Conservation (phyloP, 2,329 filamentous ascomycete genomes). For the Pseudocercospora macadamiae region DNA sequence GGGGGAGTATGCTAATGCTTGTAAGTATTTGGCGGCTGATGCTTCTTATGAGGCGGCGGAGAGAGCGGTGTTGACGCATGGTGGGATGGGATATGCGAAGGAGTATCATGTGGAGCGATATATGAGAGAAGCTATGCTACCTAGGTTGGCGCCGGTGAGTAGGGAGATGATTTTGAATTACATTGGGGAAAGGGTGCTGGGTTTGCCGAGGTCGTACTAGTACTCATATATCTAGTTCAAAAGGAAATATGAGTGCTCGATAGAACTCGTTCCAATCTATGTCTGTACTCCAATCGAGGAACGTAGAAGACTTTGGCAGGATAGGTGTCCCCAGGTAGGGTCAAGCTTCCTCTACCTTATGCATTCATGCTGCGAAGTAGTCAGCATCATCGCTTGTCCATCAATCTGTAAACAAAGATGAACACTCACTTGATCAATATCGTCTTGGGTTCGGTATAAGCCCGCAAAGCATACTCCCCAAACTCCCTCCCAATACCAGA, state of each 20-base stretch:
- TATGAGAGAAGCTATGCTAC: conserved; percentile 66
- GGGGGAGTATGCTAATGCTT: conserved; percentile 63
- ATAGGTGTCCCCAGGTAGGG: no score
- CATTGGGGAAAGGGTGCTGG: conserved; percentile 37
- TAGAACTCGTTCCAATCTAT: no score
- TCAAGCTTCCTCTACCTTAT: no score
- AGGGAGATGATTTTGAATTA: conserved; percentile 41
- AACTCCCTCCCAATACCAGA: conserved; percentile 63
- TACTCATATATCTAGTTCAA: no score
- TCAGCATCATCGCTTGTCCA: background rate
- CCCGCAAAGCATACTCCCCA: conserved; percentile 62
- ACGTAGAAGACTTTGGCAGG: no score
- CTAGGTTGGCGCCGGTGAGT: conserved; percentile 66
- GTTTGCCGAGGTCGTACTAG: conserved; percentile 34
- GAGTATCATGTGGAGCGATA: conserved; percentile 67
- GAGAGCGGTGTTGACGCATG: conserved; percentile 61
- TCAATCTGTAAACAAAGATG: no score
- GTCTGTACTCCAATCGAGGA: no score
- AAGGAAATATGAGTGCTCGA: no score
- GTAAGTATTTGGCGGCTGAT: conserved; percentile 71
- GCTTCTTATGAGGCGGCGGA: conserved; percentile 66
- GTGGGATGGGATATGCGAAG: conserved; percentile 66
- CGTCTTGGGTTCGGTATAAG: conserved; percentile 55
- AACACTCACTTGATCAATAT: conserved; percentile 7
- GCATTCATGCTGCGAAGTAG: conserved; percentile 3